Evolutionary conservation across 208 protist genomes (phyloP), one percentile per base, ranked within the genome.

Genomic region (Porcisia hertigi): DNA sequence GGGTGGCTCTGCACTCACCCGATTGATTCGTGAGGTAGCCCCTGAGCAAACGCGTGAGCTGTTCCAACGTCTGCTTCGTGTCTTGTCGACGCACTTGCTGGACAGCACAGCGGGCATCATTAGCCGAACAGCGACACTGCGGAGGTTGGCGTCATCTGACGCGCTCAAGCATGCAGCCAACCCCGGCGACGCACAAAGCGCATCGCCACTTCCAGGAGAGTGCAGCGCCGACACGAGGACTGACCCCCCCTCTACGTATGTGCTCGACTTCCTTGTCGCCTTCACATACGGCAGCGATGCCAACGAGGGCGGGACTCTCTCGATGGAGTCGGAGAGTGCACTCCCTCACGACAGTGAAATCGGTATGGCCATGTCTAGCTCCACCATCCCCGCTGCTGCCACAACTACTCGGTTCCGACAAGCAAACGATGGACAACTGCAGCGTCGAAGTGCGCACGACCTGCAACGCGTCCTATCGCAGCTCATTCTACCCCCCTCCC

Each of bases 401-500:
- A 14, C 45, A 23, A 39, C 54, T 3, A 25, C 53, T 12, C 49
- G 69, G 20, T 78, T 77, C 34, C 60, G 73, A 5, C 69, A 73
- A 43, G 73, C 73, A 23, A 82, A 71, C 54, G 78, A 82, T 11
- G 67, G 67, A 0, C 78, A 77, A 55, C 49, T 78, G 60, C 78
- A 78, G 73, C 67, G 60, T n/a, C 78, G 75, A 57, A 77, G 69
- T 30, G 83, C 86, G 14, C 77, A 80, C 49, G 87, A 94, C 18
- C 69, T 94, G 0, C 45, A 74, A 45, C 85, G 82, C 16, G 77
- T 84, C 47, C 75, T 94, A 9, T 36, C 71, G 53, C 74, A 86
- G 41, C 82, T 92, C 55, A 75, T 96, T 23, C 79, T 96, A 25
- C 89, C 89, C 0, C 66, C 76, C 16, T 87, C 92, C 30, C 85